A percentile compares a stretch with the other conserved stretches of the same genome.
phyloP scores from a whole-genome alignment of 352 stramenopile species.

The Peronospora farinosa region DNA sequence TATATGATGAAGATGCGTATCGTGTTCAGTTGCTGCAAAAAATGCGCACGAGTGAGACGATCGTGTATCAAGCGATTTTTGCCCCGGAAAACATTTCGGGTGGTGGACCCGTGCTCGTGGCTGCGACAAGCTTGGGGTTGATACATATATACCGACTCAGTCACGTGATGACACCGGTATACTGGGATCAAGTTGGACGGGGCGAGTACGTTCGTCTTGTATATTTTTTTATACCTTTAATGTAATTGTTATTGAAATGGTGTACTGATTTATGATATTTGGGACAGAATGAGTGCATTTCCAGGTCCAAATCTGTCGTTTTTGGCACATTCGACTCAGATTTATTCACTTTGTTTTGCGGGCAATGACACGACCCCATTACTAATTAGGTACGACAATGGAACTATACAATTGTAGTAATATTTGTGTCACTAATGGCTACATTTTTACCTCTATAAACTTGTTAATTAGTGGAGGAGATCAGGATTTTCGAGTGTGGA shows the following conservation, averaged over 20 bases:
- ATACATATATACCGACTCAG: slow-evolving; percentile 55
- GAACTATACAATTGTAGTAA: not conserved
- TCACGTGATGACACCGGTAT: slow-evolving; percentile 35
- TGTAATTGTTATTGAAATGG: not conserved
- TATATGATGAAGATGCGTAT: slow-evolving; percentile 53
- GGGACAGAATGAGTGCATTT: slow-evolving; percentile 31
- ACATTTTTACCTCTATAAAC: not conserved
- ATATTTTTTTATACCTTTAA: not conserved
- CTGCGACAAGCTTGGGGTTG: slow-evolving; percentile 54
- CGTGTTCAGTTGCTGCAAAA: slow-evolving; percentile 42
- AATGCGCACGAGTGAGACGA: slow-evolving; percentile 43
- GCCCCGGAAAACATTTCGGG: slow-evolving; percentile 24
- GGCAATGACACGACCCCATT: slow-evolving; percentile 45
- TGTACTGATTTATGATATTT: slow-evolving; percentile 12
- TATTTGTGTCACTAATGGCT: not conserved
- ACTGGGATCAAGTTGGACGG: slow-evolving; percentile 43
- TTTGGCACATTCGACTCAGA: slow-evolving; percentile 61
- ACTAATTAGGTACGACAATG: slow-evolving; percentile 44
- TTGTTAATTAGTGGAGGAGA: slow-evolving; percentile 46
- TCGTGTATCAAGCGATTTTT: slow-evolving; percentile 56
- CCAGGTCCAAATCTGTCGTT: slow-evolving; percentile 52
- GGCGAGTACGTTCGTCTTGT: slow-evolving; percentile 28
- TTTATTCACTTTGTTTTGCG: slow-evolving; percentile 69
- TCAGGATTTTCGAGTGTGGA: slow-evolving; percentile 71
- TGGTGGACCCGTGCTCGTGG: slow-evolving; percentile 45